Evolutionary conservation across 306 rosid genomes (phyloP).

Genomic region (Arachis stenosperma): DNA sequence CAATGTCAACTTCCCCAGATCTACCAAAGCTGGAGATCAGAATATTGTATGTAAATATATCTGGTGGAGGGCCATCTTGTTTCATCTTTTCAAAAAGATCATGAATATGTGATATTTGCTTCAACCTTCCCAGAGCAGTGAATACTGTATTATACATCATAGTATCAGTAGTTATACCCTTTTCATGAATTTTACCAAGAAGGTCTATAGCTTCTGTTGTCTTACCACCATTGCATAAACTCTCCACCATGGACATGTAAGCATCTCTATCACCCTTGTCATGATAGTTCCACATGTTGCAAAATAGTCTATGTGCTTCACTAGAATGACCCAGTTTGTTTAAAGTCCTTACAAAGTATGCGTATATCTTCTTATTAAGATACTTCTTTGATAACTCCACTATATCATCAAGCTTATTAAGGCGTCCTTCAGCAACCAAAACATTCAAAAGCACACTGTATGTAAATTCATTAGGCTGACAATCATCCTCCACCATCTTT

Average conservation of each 20-base stretch:
- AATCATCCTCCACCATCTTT: constrained; percentile 75
- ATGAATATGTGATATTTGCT: constrained; percentile 67
- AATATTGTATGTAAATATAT: constrained; percentile 81
- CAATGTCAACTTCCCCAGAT: constrained; percentile 72
- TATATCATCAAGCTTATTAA: constrained; percentile 66
- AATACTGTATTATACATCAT: constrained; percentile 85
- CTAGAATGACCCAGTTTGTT: constrained; percentile 78
- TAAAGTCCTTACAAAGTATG: constrained; percentile 74
- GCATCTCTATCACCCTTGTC: constrained; percentile 79
- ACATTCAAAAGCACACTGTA: constrained; percentile 71
- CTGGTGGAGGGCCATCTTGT: constrained; percentile 55
- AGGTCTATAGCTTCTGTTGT: constrained; percentile 81
- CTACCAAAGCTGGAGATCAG: constrained; percentile 84
- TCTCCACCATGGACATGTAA: constrained; percentile 82
- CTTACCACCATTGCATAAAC: constrained; percentile 76
- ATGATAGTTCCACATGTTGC: constrained; percentile 89
- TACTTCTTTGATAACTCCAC: constrained; percentile 65
- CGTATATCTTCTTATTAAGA: constrained; percentile 65
- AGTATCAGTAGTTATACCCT: constrained; percentile 68
- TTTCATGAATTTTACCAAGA: constrained; percentile 76
- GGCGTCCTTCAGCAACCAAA: constrained; percentile 78
- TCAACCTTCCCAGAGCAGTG: constrained; percentile 71
- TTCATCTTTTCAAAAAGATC: constrained; percentile 89
- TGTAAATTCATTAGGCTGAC: constrained; percentile 86
- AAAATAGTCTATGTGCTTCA: constrained; percentile 90